Evolutionary conservation across 1,139 yeast genomes (phyloP).

Genomic region (Hemisphaericaspora xylofermentans): DNA sequence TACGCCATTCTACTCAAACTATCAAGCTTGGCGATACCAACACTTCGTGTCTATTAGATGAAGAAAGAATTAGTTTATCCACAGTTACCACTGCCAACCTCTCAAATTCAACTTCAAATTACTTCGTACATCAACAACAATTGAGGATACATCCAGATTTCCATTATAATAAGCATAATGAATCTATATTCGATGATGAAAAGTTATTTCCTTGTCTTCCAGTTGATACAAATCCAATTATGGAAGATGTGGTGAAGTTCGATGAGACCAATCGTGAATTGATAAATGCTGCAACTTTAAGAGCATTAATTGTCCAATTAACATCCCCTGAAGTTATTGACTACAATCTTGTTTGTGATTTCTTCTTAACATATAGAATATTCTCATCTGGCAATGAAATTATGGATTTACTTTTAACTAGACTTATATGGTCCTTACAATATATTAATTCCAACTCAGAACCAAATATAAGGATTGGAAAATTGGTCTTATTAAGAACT

Average conservation of each 20-base stretch:
- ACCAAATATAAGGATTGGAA: constrained; percentile 51
- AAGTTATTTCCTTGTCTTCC: constrained; percentile 35
- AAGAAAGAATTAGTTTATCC: constrained; percentile 1
- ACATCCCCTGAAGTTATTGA: constrained; percentile 80
- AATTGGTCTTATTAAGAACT: constrained; percentile 73
- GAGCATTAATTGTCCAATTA: constrained; percentile 66
- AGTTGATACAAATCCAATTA: constrained; percentile 10
- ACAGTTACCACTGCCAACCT: constrained; percentile 7
- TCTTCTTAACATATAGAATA: constrained; percentile 78
- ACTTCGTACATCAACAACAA: constrained; percentile 11
- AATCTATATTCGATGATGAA: constrained; percentile 42
- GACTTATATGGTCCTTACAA: constrained; percentile 75
- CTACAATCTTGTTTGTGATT: constrained; percentile 77
- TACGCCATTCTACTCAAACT: background rate
- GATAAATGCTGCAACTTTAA: constrained; percentile 41
- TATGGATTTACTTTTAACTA: constrained; percentile 57
- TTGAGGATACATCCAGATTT: constrained; percentile 21
- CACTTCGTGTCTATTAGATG: background rate
- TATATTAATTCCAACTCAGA: constrained; percentile 33
- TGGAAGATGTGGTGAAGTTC: constrained; percentile 29
- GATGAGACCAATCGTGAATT: constrained; percentile 34
- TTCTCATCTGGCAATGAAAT: constrained; percentile 60
- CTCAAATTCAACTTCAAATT: constrained; percentile 10
- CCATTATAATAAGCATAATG: constrained; percentile 39
- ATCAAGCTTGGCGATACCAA: background rate